Conservation (phyloP, 2,329 filamentous ascomycete genomes). For the Penicillium fuscoglaucum region DNA sequence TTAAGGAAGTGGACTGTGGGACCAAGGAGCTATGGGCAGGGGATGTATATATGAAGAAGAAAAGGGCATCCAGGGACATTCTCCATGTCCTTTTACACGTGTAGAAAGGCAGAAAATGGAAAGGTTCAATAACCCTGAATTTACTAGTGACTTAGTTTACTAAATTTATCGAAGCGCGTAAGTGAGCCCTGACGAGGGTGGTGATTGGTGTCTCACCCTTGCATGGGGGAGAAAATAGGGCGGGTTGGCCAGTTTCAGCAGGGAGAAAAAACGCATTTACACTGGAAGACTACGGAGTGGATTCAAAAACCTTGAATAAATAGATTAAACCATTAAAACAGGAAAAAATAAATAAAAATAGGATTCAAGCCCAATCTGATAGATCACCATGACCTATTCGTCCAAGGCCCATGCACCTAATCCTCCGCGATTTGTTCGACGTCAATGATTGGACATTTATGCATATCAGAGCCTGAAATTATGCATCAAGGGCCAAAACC, state of each 20-base stretch:
- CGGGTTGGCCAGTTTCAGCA: constrained; percentile 13
- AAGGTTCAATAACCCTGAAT: constrained; percentile 2
- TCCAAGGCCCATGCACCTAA: constrained; percentile 19
- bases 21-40: constrained; percentile 8
- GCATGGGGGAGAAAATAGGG: constrained; percentile 6
- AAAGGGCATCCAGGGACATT: constrained; percentile 14
- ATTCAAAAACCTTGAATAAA: constrained; percentile 3
- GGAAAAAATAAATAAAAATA: neutral
- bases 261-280: constrained; percentile 3
- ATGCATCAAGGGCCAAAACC: neutral
- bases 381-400: constrained; percentile 33
- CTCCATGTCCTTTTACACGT: constrained; percentile 26
- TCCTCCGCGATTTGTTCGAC: constrained; percentile 6
- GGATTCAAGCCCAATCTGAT: constrained; percentile 23
- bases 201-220: constrained; percentile 17
- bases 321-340: neutral
- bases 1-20: constrained; percentile 5
- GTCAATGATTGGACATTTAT: constrained; percentile 1
- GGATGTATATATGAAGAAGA: neutral
- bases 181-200: neutral
- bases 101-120: constrained; percentile 14
- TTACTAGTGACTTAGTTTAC: neutral
- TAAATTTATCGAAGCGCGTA: neutral
- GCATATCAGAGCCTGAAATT: neutral
- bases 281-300: neutral